Conservation (phyloP, 1,284 basidiomycete genomes). For the Afroboletus lepidellus region DNA sequence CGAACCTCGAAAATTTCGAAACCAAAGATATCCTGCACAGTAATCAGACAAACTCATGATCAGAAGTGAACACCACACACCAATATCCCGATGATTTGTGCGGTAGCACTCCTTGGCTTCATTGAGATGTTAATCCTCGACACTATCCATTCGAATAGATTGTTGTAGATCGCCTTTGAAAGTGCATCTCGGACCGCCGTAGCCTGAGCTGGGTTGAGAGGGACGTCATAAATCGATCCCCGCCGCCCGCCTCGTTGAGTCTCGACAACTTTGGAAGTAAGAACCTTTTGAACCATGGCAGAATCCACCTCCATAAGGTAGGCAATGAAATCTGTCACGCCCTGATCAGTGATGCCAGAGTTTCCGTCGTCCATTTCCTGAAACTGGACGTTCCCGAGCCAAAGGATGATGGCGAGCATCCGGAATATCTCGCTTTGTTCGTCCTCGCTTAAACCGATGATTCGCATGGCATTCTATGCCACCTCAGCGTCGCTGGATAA, state of each 20-base stretch:
- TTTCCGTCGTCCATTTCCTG: conserved; percentile 89
- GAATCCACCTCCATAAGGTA: conserved; percentile 92
- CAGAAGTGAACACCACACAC: conserved; percentile 38
- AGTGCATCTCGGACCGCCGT: conserved; percentile 87
- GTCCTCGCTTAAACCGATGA: conserved; percentile 80
- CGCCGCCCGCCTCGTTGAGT: conserved; percentile 89
- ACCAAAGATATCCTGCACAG: conserved; percentile 85
- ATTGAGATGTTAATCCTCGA: conserved; percentile 94
- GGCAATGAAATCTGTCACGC: conserved; percentile 93
- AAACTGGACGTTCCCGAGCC: conserved; percentile 96
- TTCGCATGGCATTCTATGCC: conserved; percentile 84
- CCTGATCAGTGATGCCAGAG: conserved; percentile 76
- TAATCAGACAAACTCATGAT: conserved; percentile 7
- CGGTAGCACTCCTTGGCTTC: conserved; percentile 75
- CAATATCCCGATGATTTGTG: conserved; percentile 94
- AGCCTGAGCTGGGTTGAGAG: conserved; percentile 93
- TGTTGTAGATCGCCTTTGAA: conserved; percentile 97
- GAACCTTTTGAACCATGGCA: conserved; percentile 78
- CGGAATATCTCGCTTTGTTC: conserved; percentile 95
- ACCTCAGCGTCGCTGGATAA: conserved; percentile 16
- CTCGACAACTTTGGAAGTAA: conserved; percentile 88
- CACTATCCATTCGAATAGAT: conserved; percentile 99
- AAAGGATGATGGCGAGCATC: conserved; percentile 90
- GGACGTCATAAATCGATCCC: conserved; percentile 96
- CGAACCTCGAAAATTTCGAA: conserved; percentile 94